Evolutionary conservation across 1,284 basidiomycete species (phyloP), one percentile per base, ranked within the genome.

Genomic region (Stereum hirsutum): DNA sequence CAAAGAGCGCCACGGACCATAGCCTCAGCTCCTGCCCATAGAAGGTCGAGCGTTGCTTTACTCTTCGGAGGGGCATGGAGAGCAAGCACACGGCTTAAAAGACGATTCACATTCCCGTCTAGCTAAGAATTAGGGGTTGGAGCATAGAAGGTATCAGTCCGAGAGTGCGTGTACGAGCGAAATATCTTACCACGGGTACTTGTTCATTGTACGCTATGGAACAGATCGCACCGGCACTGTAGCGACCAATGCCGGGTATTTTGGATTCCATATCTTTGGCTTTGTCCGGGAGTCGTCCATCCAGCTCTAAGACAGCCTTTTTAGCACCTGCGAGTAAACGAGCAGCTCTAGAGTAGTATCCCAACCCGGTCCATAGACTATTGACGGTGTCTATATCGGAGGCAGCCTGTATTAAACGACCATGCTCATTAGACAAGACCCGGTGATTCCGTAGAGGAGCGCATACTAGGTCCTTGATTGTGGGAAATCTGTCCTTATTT

Each of bases 241-340:
- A 97, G 30, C 89, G 71, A 27, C 93, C 93, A 28, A 97, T 85
- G 2, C 94, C 93, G 24, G 91, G 88, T 34, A 97, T 85, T 46
- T 84, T 73, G 42, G 79, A 75, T 62, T 95, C 82, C 70, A 99
- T 78, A 14, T 82, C 80, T 49, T 76, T 76, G 0, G 89, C 85
- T 49, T 85, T 85, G 41, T 77, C 69, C 0, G 95, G 95, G 7
- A 99, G 72, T 41, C 72, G 68, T 23, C 89, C 89, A 21, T 67
- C 65, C 45, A 81, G 74, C 27, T 87, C 70, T 10, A 68, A 59
- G 27, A 89, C 76, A 30, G 79, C 83, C 48, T 84, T 89, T 58
- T 89, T 74, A 0, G 92, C 89, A 5, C 84, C 89, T 4, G 64
- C 71, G 5, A 90, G 77, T 12, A 97, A 66, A 24, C 89, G 77